These are phyloP conservation scores for Pythium dissimile DNA, from an alignment of 352 stramenopile genomes.

Conservation along the genomic window DNA sequence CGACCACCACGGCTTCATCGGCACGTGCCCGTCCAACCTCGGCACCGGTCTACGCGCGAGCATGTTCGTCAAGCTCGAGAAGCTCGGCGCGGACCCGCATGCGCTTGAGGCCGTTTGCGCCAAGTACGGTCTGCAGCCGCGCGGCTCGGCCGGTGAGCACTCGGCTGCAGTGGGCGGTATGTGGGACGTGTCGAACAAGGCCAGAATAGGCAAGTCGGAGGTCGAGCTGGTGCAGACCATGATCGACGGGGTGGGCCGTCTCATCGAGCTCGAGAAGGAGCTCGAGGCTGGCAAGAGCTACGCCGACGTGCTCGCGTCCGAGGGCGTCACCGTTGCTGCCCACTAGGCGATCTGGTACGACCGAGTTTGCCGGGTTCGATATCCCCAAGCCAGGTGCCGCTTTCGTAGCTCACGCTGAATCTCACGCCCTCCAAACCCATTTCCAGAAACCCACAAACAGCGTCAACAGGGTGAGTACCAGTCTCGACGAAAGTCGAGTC, in stretches of 20 bases:
- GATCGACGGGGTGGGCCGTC: slow-evolving; percentile 90
- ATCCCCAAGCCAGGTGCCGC: too few relatives aligned
- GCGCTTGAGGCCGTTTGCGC: slow-evolving; percentile 70
- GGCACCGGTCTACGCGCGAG: slow-evolving; percentile 82
- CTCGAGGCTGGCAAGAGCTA: slow-evolving; percentile 69
- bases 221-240: slow-evolving; percentile 95
- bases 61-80: slow-evolving; percentile 84
- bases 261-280: slow-evolving; percentile 92
- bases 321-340: slow-evolving; percentile 37
- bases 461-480: too few relatives aligned
- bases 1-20: slow-evolving; percentile 86
- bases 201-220: slow-evolving; percentile 92
- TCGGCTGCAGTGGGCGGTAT: slow-evolving; percentile 78
- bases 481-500: too few relatives aligned
- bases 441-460: too few relatives aligned
- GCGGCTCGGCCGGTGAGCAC: slow-evolving; percentile 81
- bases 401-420: too few relatives aligned
- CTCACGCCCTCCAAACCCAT: too few relatives aligned
- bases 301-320: slow-evolving; percentile 51
- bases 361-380: too few relatives aligned
- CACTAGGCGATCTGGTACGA: too few relatives aligned
- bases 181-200: slow-evolving; percentile 94
- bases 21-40: slow-evolving; percentile 86
- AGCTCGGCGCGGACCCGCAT: slow-evolving; percentile 67
- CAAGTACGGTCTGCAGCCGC: slow-evolving; percentile 75